Percentiles rank a stretch among this genome's conserved stretches.
Conservation (phyloP, 805 yeast genomes). For the Ogataea pilisensis region DNA sequence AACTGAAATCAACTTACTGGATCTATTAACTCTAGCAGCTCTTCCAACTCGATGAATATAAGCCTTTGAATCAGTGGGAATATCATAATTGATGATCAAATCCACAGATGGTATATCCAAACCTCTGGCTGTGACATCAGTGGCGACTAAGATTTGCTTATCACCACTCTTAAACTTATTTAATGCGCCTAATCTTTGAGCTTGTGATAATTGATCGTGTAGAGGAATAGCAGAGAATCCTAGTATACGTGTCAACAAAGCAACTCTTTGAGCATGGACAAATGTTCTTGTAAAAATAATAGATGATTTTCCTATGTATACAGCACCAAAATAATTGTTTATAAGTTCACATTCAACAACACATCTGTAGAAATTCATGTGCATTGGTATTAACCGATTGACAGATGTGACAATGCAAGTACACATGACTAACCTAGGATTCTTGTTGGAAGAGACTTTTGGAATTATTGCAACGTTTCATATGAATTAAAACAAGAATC, state of each 20-base stretch:
- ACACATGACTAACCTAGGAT: too few relatives aligned
- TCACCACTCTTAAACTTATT: conserved; percentile 75
- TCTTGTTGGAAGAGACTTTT: too few relatives aligned
- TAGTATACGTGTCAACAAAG: conserved; percentile 70
- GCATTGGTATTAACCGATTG: too few relatives aligned
- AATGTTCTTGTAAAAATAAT: conserved; percentile 92
- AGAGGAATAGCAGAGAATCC: conserved; percentile 90
- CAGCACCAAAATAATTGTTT: too few relatives aligned
- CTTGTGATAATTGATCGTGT: conserved; percentile 87
- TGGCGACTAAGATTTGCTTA: conserved; percentile 67
- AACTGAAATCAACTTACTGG: conserved; percentile 81
- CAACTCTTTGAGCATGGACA: conserved; percentile 90
- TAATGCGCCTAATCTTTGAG: conserved; percentile 78
- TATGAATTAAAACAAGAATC: too few relatives aligned
- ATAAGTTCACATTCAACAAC: too few relatives aligned
- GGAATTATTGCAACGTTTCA: neutral
- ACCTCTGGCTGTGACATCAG: conserved; percentile 96
- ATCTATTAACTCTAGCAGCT: conserved; percentile 92
- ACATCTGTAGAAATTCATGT: too few relatives aligned
- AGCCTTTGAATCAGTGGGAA: conserved; percentile 95
- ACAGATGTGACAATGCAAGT: too few relatives aligned
- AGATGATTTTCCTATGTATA: conserved; percentile 73
- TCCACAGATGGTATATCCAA: conserved; percentile 92
- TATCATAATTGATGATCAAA: conserved; percentile 84
- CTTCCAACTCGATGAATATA: conserved; percentile 97